These are phyloP conservation scores for Amauroascus verrucosus DNA, from an alignment of 2,329 filamentous ascomycete species.

Conservation along the genomic window DNA sequence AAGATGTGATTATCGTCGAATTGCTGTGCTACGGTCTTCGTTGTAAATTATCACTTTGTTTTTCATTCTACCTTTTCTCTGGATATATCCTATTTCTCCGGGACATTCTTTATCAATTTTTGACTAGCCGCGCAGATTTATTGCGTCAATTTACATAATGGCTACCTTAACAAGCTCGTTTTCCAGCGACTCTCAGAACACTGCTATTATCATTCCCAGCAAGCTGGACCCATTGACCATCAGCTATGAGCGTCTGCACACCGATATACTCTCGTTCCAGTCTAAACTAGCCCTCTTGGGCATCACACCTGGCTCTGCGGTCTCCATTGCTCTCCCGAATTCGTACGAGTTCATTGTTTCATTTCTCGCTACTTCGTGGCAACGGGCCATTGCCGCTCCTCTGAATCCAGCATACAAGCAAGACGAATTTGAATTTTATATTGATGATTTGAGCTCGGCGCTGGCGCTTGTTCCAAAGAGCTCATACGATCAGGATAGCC, in stretches of 20 bases:
- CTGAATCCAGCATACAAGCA: conserved; percentile 83
- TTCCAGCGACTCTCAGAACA: conserved; percentile 40
- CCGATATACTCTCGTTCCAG: conserved; percentile 62
- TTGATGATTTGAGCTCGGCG: conserved; percentile 72
- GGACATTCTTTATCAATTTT: background rate
- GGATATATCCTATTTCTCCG: background rate
- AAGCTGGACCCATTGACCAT: conserved; percentile 53
- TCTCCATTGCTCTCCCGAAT: conserved; percentile 75
- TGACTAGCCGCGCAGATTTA: no score
- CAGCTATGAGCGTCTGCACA: conserved; percentile 57
- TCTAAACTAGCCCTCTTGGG: conserved; percentile 65
- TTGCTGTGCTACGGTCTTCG: background rate
- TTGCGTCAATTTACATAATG: conserved; percentile 30
- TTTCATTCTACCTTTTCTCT: background rate
- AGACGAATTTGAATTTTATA: conserved; percentile 84
- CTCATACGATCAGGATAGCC: conserved; percentile 54
- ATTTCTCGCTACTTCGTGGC: conserved; percentile 77
- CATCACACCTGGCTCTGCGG: conserved; percentile 56
- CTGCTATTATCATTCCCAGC: conserved; percentile 64
- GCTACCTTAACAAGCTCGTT: conserved; percentile 51
- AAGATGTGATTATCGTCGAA: background rate
- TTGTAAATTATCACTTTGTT: conserved; percentile 1
- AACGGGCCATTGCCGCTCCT: conserved; percentile 74
- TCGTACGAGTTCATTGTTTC: conserved; percentile 81
- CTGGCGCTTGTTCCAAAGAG: conserved; percentile 66